Evolutionary conservation across 139 green algal genomes (phyloP), one percentile per base, ranked within the genome.

Genomic region (Chlorella vulgaris): DNA sequence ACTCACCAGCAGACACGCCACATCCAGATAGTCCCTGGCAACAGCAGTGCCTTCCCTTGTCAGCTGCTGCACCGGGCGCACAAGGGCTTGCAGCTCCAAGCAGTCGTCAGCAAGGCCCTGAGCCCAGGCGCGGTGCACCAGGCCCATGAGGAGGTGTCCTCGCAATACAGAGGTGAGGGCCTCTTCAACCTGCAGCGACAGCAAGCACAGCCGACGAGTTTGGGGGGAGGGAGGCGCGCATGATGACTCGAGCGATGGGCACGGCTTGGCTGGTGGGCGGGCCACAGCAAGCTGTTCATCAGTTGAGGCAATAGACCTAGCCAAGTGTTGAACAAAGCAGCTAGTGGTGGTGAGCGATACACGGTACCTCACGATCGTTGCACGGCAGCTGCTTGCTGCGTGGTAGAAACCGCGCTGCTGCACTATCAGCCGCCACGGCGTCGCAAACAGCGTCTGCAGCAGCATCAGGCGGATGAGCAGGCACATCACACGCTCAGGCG

Each of bases 121-220:
- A 7, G n/a, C 43, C 42, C 0, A 35, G 26, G 69, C 69, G 15
- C 18, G 10, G 29, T 73, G 65, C 65, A 55, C 36, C 69, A 76
- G 69, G 42, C 29, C 29, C 69, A 76, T 61, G 29, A 76, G 69
- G n/a, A 76, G 42, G 42, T 76, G 69, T 55, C 47, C 47, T 55
- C 47, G 47, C 47, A 10, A 55, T 55, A 10, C 47, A 55, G 47
- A 10, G 47, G 47, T 15, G 10, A 55, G 10, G 13, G 15, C 15
- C 47, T 10, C 47, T 55, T 10, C 47, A 10, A 55, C 13, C 47
- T 55, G 47, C 47, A 55, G 47, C 47, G 47, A 55, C 13, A 55
- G 15, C 47, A 55, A 24, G 47, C 47, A 10, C 15, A 10, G 47
- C 47, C 47, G 13, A 15, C 15, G n/a, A n/a, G n/a, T n/a, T n/a